Evolutionary conservation across 164 flowering plant species (phyloP).

Genomic region (Vitis rupestris): DNA sequence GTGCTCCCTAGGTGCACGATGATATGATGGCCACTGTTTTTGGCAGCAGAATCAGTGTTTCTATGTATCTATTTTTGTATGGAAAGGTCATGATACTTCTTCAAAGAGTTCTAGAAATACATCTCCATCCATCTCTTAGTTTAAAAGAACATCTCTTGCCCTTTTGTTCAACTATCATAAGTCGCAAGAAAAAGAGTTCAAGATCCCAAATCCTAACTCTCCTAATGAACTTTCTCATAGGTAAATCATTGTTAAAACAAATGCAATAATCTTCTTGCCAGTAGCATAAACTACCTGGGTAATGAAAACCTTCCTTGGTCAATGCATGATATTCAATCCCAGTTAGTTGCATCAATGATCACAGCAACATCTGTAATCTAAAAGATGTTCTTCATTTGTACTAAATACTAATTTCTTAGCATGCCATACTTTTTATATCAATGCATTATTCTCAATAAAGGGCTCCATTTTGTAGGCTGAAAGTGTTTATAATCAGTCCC

Average conservation of each 20-base stretch:
- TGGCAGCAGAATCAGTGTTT: not conserved
- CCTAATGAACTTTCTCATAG: not conserved
- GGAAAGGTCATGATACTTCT: not conserved
- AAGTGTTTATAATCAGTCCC: conserved; percentile 41
- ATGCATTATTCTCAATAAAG: too few species aligned
- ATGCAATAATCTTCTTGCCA: too few species aligned
- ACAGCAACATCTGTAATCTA: too few species aligned
- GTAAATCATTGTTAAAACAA: too few species aligned
- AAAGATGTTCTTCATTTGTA: too few species aligned
- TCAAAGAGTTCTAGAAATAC: not conserved
- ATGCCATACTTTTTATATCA: too few species aligned
- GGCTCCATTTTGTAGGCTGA: conserved; percentile 38
- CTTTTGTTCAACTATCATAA: not conserved
- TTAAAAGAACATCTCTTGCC: not conserved
- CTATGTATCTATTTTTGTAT: not conserved
- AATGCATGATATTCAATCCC: too few species aligned
- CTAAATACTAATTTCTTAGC: too few species aligned
- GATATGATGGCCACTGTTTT: not conserved
- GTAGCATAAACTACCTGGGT: too few species aligned
- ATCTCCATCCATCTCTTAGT: not conserved
- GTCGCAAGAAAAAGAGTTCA: not conserved
- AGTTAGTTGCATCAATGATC: too few species aligned
- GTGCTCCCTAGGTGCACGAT: not conserved
- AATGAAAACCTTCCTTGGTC: too few species aligned
- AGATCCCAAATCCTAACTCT: not conserved